These are phyloP conservation scores for Xylaria venustula DNA, from an alignment of 495 filamentous ascomycete genomes.

Conservation along the genomic window DNA sequence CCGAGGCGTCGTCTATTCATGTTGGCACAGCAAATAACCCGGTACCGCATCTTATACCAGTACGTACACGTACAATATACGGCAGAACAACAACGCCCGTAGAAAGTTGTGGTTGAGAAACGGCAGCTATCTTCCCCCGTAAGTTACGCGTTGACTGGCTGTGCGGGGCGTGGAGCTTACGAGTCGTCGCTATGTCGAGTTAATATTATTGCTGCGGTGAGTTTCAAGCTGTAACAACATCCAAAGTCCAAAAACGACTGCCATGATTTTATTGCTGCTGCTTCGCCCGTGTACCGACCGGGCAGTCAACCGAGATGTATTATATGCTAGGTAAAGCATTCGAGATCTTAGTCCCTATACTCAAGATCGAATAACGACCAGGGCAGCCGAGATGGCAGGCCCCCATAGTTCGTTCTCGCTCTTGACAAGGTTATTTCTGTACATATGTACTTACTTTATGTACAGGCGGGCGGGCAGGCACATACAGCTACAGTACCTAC, in stretches of 20 bases:
- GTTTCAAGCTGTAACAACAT: constrained; percentile 1
- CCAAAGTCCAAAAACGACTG: no score
- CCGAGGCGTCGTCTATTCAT: no score
- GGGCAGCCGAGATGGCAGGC: not conserved
- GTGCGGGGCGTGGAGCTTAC: constrained; percentile 1
- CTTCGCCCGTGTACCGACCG: not conserved
- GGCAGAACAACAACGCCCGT: no score
- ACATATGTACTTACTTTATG: no score
- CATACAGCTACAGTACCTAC: no score
- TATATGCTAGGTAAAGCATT: not conserved
- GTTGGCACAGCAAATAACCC: no score
- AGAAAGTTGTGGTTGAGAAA: no score
- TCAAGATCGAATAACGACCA: not conserved
- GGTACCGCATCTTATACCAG: no score
- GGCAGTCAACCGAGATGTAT: not conserved
- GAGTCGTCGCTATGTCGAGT: not conserved
- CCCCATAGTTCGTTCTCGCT: constrained; percentile 1
- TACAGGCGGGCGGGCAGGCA: no score
- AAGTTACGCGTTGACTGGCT: not conserved
- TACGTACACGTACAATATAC: no score
- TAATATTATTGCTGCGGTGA: not conserved
- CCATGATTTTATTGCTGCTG: not conserved
- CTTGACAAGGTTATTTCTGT: no score
- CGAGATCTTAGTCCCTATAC: constrained; percentile 7
- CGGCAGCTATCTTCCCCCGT: not conserved